Base-by-base conservation (phyloP, 2,329 filamentous ascomycete species). In the Cladophialophora carrionii region DNA sequence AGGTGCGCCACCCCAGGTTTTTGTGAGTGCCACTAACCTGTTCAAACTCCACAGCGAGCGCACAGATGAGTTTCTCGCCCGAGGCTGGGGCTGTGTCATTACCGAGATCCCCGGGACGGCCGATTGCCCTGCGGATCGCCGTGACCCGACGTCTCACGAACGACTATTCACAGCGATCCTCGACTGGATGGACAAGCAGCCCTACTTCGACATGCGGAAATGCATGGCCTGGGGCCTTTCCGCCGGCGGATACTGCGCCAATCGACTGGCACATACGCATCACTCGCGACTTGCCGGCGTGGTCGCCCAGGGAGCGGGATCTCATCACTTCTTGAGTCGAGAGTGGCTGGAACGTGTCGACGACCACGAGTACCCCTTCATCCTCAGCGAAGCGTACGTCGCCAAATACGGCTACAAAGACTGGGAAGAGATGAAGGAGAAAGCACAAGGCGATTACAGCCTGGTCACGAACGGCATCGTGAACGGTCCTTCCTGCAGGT, bases 231-330 rank as follows among this genome's bases (percentile, higher is more conserved):
- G 88, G 87, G 88, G 88, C 0, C 76, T 90, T 37, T 87, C 84
- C 68, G 81, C 84, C 0, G 88, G 88, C 32, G 88, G 88, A 0
- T 90, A 89, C 79, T 89, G 90, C 75, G 87, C 88, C 22, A 80
- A 87, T 43, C 83, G 88, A 20, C 81, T 86, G n/a, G 87, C 88
- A 52, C 86, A 89, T 74, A 90, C 87, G n/a, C 88, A 90, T 73
- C 77, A 78, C 20, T 73, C 79, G 0, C 75, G 77, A 9, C 76
- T 91, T 22, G 75, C 77, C 0, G 88, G 87, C 0, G 76, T 76
- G 24, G 80, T 90, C 22, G 87, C 86, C 1, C 87, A 89, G 75
- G 87, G 87, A 0, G 86, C 86, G 0, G 86, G 86, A 0, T 81
- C 80, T 12, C 87, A 90, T 74, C 80, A 86, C 71, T 88, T 88